A percentile compares a stretch with the other conserved stretches of the same genome.
These are phyloP conservation scores for Crithidia sp. DNA, from an alignment of 208 protist genomes.

Conservation along the genomic window DNA sequence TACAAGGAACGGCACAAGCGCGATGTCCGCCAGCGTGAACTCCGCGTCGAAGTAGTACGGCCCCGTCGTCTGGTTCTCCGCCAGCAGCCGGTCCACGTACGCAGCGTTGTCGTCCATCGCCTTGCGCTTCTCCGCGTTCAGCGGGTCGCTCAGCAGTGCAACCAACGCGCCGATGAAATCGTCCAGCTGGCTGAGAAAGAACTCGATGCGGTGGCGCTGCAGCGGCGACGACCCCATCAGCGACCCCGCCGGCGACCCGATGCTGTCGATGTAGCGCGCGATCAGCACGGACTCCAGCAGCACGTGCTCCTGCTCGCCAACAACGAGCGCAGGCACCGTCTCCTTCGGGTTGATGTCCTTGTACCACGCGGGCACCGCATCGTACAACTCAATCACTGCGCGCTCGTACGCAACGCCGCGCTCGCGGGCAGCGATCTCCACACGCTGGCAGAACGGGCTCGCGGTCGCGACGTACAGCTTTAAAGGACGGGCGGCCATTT, in stretches of 20 bases:
- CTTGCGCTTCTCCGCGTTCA: constrained; percentile 60
- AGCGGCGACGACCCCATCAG: constrained; percentile 51
- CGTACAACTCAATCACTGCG: constrained; percentile 44
- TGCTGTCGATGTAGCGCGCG: constrained; percentile 68
- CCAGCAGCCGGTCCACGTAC: constrained; percentile 70
- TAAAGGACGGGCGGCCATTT: constrained; percentile 26
- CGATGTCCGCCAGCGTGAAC: constrained; percentile 76
- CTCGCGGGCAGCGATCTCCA: constrained; percentile 59
- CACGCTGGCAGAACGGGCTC: constrained; percentile 78
- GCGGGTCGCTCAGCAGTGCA: constrained; percentile 53
- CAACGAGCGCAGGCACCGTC: constrained; percentile 75
- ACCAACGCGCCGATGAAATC: constrained; percentile 57
- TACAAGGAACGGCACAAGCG: constrained; percentile 71
- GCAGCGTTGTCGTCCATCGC: constrained; percentile 53
- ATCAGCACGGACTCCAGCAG: constrained; percentile 79
- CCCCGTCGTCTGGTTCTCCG: constrained; percentile 55
- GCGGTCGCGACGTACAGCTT: constrained; percentile 60
- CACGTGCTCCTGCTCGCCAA: constrained; percentile 34
- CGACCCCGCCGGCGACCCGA: constrained; percentile 20
- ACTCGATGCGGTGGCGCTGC: constrained; percentile 71
- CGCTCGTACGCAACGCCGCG: constrained; percentile 55
- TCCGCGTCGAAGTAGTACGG: constrained; percentile 68
- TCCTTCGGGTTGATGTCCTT: constrained; percentile 72
- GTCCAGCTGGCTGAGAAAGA: constrained; percentile 67
- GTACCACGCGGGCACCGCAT: constrained; percentile 81